Base-by-base conservation (phyloP, 129 eudicot species). In the Ambrosia trifida region DNA sequence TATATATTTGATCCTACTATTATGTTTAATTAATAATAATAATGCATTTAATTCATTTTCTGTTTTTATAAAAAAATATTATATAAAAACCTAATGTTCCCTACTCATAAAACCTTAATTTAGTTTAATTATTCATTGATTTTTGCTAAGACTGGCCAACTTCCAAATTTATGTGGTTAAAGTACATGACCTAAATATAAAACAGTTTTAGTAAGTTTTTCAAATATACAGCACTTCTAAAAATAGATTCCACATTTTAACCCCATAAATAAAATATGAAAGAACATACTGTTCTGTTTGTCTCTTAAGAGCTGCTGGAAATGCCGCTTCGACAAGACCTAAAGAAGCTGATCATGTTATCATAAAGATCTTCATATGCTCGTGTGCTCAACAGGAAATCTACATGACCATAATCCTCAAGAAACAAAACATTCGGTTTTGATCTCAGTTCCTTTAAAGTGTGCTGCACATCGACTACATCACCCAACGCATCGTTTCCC, bases 401-500 rank as follows among this genome's bases (percentile, higher is more conserved):
- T 5, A 88, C 44, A 81, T 95, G 99, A 68, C 97, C 97, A 35
- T 95, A 95, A 58, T 87, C 75, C 64, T 95, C 91, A 8, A 90
- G 85, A 83, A 87, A 95, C 36, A 95, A 78, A 79, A 86, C 75
- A 56, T 84, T 79, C 41, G 92, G 92, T 72, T 77, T 84, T 36
- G 89, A 81, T 70, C 51, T 79, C 67, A 95, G 46, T 58, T 90
- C 97, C 66, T 67, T 79, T 17, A 95, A 40, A n/a, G 96, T 95
- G 66, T 73, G 95, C 38, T 90, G 84, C 69, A 95, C 85, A 72
- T 95, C 99, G 1, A 66, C 50, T 64, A 86, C 86, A 57, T 90
- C 97, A 51, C 97, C 97, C 54, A 95, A 84, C 64, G 87, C 94
- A 78, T 95, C 99, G 3, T 83, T 85, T 44, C 88, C 97, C 31